Evolutionary conservation across 208 protist genomes (phyloP), one percentile per base, ranked within the genome.

Genomic region (Acanthamoeba quina): DNA sequence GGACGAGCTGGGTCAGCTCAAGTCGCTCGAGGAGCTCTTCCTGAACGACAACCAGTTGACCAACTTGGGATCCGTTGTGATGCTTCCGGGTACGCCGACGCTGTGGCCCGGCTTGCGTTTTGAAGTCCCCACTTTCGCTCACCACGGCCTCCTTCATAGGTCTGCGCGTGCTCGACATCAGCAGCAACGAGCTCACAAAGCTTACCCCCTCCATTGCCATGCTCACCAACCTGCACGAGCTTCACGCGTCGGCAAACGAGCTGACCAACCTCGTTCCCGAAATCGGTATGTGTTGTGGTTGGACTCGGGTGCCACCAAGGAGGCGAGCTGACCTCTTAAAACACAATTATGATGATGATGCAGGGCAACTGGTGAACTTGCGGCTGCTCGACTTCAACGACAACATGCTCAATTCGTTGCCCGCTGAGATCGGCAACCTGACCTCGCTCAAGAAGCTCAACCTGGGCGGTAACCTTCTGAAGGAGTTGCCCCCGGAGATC

Each of bases 1-100:
- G 2, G 64, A 66, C 29, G 90, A 94, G n/a, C 26, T 68, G 62
- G 90, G 90, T 5, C 54, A 80, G 92, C 92, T 95, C 37, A 86
- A 68, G 47, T 41, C 91, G 47, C 90, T 95, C 2, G 58, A 82
- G 44, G 66, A 88, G 72, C 94, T 95, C 41, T 88, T 95, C 70
- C 68, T 95, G 21, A 90, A 95, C 80, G 94, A 95, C 74, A 95
- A 95, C 78, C 92, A 95, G 31, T 58, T 95, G 60, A 72, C 74
- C 52, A 56, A 56, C 26, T 29, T 78, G 44, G 52, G 64, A 11
- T 93, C 89, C 15, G 31, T 94, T 70, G 54, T 86, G 54, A 44
- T 78, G 92, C 66, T 91, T 26, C 52, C 56, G 49, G 60, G 93
- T 86, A 49, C 49, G 44, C 13, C 26, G 37, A 37, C 37, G 1